Base-by-base conservation (phyloP, 768 basidiomycete species). In the Russula griseocarnosa region DNA sequence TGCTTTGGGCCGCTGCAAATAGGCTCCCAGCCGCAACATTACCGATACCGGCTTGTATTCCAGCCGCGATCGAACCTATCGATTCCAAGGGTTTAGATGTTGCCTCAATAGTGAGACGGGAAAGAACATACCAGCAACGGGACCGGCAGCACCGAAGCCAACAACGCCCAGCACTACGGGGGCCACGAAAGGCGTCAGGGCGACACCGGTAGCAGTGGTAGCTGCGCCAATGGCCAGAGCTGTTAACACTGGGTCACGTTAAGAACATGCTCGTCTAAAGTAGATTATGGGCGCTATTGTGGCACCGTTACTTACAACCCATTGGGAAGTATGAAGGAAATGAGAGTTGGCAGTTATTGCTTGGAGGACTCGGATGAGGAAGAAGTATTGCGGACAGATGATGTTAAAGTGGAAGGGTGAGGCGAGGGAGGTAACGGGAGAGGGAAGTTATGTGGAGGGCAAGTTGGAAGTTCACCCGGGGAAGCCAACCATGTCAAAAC, bases 11-110 rank as follows among this genome's bases (percentile, higher is more conserved):
- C 1, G 8, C 9, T 18, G 66, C 64, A 46, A 66, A 61, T 0
- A 51, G 5, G 22, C 54, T 66, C 1, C 63, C 63, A 9, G 63
- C 63, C 9, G 3, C 63, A 30, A 65, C 63, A 26, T 58, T 65
- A 8, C 63, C 63, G 28, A 67, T 65, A 11, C 40, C 24, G 14
- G 66, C 51, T 38, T 67, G 66, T 5, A 53, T 32, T 5, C 38
- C 28, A 7, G 63, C 63, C 0, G 64, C 59, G 0, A 65, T 28
- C 10, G 66, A 26, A 20, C 63, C 66, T 67, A 51, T 11, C 26
- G 18, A 0, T 60, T 42, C 34, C 18, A 3, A n/a, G n/a, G 3
- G 54, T 0, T 55, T 52, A 18, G 36, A 10, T 40, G 16, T 14
- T 18, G 3, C 22, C 14, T 40, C 38, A 28, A 38, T 10, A 3